These are phyloP conservation scores for Neurospora tetraspora DNA, from an alignment of 495 filamentous ascomycete genomes.

Conservation along the genomic window DNA sequence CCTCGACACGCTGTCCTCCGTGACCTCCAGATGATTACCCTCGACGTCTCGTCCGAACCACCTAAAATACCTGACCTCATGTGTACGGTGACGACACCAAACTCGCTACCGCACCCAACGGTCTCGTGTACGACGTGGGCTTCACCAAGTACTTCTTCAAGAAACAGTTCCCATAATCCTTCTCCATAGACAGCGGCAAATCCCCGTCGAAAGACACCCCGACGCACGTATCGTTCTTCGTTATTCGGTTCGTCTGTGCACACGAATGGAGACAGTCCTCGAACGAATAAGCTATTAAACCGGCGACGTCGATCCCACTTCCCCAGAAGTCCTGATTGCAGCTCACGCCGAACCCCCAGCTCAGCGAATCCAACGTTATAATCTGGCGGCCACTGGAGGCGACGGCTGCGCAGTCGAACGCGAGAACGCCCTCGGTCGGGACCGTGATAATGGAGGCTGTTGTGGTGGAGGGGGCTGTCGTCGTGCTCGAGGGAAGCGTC, in stretches of 20 bases:
- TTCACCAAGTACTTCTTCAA: neutral
- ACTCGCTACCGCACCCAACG: neutral
- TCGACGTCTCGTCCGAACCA: neutral
- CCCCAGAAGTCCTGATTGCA: constrained; percentile 2
- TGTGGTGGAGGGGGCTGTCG: neutral
- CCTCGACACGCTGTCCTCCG: neutral
- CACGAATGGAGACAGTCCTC: constrained; percentile 9
- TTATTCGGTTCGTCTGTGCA: constrained; percentile 5
- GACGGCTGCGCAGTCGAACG: constrained; percentile 6
- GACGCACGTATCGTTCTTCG: constrained; percentile 10
- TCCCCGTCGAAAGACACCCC: constrained; percentile 6
- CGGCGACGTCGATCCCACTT: constrained; percentile 1
- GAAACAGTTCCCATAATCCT: neutral
- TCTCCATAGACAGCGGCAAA: neutral
- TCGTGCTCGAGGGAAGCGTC: neutral
- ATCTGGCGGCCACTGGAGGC: neutral
- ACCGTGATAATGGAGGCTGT: neutral
- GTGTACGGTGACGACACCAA: neutral
- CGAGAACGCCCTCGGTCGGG: constrained; percentile 5
- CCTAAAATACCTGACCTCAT: neutral
- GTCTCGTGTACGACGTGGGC: neutral
- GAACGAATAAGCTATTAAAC: constrained; percentile 7
- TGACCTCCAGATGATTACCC: neutral
- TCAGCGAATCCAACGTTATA: constrained; percentile 2
- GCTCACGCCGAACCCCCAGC: constrained; percentile 6